Evolutionary conservation across 2,329 filamentous ascomycete genomes (phyloP).

Genomic region (Neonectria hederae): DNA sequence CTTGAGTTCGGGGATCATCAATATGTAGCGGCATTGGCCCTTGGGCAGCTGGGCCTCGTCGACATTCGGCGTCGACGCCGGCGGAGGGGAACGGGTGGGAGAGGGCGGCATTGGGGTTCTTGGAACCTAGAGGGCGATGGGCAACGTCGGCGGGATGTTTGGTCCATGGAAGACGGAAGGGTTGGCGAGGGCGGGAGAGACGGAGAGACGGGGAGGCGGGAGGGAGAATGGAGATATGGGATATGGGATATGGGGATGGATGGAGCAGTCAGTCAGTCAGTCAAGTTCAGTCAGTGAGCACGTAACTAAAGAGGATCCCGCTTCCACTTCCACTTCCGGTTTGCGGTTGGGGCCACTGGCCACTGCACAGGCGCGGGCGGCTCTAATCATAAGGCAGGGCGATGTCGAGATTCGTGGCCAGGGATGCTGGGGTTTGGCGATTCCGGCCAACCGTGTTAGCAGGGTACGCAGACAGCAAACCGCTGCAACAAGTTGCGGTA

Average conservation of each 20-base stretch:
- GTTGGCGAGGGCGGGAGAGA: constrained; percentile 27
- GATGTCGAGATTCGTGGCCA: constrained; percentile 43
- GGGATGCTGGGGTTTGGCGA: constrained; percentile 40
- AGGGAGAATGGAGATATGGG: constrained; percentile 31
- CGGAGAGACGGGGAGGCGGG: constrained; percentile 18
- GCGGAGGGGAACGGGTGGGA: constrained; percentile 36
- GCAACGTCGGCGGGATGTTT: constrained; percentile 33
- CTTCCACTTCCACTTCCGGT: neutral
- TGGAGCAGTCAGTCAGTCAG: constrained; percentile 25
- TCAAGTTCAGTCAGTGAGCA: no score
- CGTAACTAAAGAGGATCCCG: constrained; percentile 23
- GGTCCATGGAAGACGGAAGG: constrained; percentile 45
- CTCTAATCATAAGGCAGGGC: constrained; percentile 45
- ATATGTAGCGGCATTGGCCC: constrained; percentile 68
- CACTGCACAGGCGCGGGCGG: constrained; percentile 33
- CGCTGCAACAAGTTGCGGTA: no score
- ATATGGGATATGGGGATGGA: constrained; percentile 25
- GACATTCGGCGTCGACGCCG: constrained; percentile 37
- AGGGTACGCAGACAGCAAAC: constrained; percentile 23
- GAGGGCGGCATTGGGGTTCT: constrained; percentile 43
- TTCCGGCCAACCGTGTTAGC: constrained; percentile 37
- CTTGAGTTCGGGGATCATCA: constrained; percentile 65
- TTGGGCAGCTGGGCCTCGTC: constrained; percentile 62
- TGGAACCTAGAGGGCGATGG: constrained; percentile 37
- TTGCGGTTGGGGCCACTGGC: constrained; percentile 1